Evolutionary conservation across 1,284 basidiomycete genomes (phyloP), one percentile per base, ranked within the genome.

Genomic region (Tremellales sp.): DNA sequence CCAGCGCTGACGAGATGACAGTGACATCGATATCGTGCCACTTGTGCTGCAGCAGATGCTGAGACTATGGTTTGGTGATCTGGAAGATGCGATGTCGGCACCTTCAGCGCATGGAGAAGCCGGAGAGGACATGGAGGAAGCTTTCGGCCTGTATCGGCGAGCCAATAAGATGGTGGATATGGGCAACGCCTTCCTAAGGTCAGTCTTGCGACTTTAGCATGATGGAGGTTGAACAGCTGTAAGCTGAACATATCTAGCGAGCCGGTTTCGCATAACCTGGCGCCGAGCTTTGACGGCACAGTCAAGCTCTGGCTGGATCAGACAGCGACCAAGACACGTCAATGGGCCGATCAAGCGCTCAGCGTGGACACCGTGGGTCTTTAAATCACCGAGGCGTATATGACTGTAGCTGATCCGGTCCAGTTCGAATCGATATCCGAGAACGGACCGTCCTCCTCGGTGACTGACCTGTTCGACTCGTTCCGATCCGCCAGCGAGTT

Each of bases 331-430:
- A 97, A 91, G 76, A 97, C 94, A 4, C 80, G 81, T 39, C 86
- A 92, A 60, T 99, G 96, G 96, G 92, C 97, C 3, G 82, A 92
- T 68, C 84, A 86, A 83, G 90, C 91, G 26, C 86, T 97, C 59
- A 81, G 83, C 37, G 84, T 86, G 1, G 92, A 97, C 70, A 86
- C 88, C 77, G 90, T 91, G 35, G 46, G 72, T 56, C 7, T 4
- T 26, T 25, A 15, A 27, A 29, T 36, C 24, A 10, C 21, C 21
- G 1, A 12, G 4, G 17, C 12, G 40, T 7, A 21, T 2, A 25
- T 19, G 33, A 13, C 13, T n/a, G n/a, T n/a, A n/a, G n/a, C n/a
- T n/a, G n/a, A n/a, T n/a, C n/a, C n/a, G n/a, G n/a, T 22, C 7
- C 60, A 91, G 87, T 96, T 94, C 64, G 81, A 89, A 68, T 84